Base-by-base conservation (phyloP, 2,329 filamentous ascomycete genomes). In the Fragosphaeria purpurea region DNA sequence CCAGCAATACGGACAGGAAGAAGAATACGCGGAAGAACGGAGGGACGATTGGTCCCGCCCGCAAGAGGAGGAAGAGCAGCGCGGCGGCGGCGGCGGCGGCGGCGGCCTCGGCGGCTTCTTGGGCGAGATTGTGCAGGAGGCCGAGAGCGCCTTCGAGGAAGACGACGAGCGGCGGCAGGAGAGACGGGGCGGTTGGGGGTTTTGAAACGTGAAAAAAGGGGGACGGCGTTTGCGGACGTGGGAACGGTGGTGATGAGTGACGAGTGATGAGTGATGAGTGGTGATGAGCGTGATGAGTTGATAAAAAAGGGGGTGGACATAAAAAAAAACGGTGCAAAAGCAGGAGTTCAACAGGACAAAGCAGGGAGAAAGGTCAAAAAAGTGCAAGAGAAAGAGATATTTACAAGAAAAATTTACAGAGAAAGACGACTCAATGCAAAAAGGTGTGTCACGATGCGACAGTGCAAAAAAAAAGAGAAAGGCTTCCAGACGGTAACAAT, bases 91-190 rank as follows among this genome's bases (percentile, higher is more conserved):
- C 31, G 49, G 39, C 13, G 50, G 41, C 12, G 34, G 11, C 30
- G 33, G n/a, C 9, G 41, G 22, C 10, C 34, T 22, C 44, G 46
- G 45, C 1, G 52, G 48, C 9, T 46, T 53, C 40, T 35, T 63
- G 33, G 58, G 55, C 22, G 48, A 53, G 22, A 52, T 63, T 52
- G 55, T 59, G 47, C 53, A 57, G 32, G 50, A 55, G 40, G 59
- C 57, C 3, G 54, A 53, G 33, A 49, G 56, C 4, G 56, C 53
- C 7, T 56, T 59, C 37, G 53, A 55, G n/a, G 57, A 56, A 10
- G 48, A 49, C n/a, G 50, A 50, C 7, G 42, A 50, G 9, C 35
- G 60, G 57, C 57, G 57, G 58, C 61, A 54, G 61, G 59, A 57
- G 55, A 44, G 50, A 47, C 50, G 45, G 22, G 40, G 47, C 31